Evolutionary conservation across 768 basidiomycete genomes (phyloP).

Genomic region (Arthromyces matolae): DNA sequence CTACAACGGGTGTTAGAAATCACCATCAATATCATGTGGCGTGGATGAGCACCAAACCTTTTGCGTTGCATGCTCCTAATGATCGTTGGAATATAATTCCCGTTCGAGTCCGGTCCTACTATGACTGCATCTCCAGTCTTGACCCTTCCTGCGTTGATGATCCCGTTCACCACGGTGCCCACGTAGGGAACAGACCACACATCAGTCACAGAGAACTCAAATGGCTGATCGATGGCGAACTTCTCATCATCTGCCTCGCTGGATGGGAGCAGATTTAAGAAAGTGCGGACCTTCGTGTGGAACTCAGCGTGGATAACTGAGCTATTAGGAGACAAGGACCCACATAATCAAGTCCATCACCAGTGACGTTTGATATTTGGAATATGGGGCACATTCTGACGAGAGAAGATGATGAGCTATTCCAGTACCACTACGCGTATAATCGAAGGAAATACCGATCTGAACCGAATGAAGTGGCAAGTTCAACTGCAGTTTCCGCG

Average conservation of each 20-base stretch:
- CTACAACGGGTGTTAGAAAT: conserved; percentile 32
- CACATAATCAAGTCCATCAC: conserved; percentile 82
- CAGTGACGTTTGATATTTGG: conserved; percentile 91
- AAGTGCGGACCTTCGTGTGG: conserved; percentile 71
- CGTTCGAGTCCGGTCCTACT: conserved; percentile 90
- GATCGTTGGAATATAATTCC: conserved; percentile 74
- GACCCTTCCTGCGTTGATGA: conserved; percentile 70
- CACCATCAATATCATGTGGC: too few species aligned
- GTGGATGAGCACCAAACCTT: too few species aligned
- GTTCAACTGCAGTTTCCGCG: conserved; percentile 73
- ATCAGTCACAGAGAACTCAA: conserved; percentile 87
- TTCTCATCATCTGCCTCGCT: conserved; percentile 82
- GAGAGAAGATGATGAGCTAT: conserved; percentile 6
- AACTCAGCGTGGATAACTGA: background rate
- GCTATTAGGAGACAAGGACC: conserved; percentile 12
- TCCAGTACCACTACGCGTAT: background rate
- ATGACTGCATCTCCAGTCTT: conserved; percentile 80
- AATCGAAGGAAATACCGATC: conserved; percentile 55
- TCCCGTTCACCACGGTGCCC: conserved; percentile 81
- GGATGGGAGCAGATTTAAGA: conserved; percentile 87
- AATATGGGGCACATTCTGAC: conserved; percentile 85
- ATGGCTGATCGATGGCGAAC: conserved; percentile 72
- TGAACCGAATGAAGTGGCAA: conserved; percentile 68
- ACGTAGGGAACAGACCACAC: conserved; percentile 88
- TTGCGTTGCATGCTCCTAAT: conserved; percentile 95